Evolutionary conservation across 331 rosid species (phyloP).

Genomic region (Acacia concinna): DNA sequence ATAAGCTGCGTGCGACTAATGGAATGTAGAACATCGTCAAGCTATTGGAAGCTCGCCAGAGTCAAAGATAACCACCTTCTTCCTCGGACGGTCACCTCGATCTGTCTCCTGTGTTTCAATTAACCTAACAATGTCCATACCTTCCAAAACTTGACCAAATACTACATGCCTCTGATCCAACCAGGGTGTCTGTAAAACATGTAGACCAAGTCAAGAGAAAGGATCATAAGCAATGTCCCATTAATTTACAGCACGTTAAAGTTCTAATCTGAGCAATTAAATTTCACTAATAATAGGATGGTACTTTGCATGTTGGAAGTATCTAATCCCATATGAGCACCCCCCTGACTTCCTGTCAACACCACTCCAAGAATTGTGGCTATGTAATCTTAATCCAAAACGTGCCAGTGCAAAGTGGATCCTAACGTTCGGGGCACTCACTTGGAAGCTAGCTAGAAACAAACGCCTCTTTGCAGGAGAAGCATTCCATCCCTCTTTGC

Average conservation of each 20-base stretch:
- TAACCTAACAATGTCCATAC: conserved; percentile 71
- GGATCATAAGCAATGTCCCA: conserved; percentile 12
- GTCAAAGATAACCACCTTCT: conserved; percentile 77
- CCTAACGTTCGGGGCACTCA: too few relatives aligned
- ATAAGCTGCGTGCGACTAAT: conserved; percentile 14
- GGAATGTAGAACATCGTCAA: conserved; percentile 32
- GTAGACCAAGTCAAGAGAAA: conserved; percentile 24
- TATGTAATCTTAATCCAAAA: too few relatives aligned
- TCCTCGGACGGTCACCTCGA: conserved; percentile 92
- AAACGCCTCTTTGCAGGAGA: too few relatives aligned
- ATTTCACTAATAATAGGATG: not conserved
- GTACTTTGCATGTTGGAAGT: too few relatives aligned
- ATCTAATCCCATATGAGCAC: too few relatives aligned
- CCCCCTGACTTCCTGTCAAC: too few relatives aligned
- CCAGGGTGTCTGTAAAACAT: conserved; percentile 82
- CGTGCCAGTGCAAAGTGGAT: too few relatives aligned
- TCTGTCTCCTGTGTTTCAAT: conserved; percentile 89
- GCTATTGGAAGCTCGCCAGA: conserved; percentile 87
- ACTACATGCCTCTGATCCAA: conserved; percentile 92
- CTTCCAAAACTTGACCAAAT: conserved; percentile 98
- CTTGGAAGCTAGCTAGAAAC: too few relatives aligned
- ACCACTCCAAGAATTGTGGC: too few relatives aligned
- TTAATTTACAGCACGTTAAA: conserved; percentile 1
- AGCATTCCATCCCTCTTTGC: too few relatives aligned
- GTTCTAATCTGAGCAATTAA: not conserved